Conservation (phyloP, 768 basidiomycete genomes). For the Panaeolus papilionaceus region DNA sequence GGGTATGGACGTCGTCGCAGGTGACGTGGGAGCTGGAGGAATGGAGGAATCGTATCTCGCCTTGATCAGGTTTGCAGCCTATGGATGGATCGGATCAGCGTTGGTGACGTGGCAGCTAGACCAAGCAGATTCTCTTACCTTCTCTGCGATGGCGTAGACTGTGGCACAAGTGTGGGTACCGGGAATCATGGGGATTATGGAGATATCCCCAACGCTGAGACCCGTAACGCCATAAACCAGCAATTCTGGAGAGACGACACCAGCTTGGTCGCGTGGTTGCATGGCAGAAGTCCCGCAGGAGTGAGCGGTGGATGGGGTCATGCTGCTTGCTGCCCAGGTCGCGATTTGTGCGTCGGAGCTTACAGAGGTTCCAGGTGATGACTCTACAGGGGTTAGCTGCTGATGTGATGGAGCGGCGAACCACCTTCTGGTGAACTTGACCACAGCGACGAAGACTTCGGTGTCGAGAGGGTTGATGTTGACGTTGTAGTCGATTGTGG, state of each 20-base stretch:
- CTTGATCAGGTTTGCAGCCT: slow-evolving; percentile 22
- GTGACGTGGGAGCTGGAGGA: slow-evolving; percentile 14
- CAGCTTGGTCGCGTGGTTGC: slow-evolving; percentile 17
- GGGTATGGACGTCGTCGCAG: neutral
- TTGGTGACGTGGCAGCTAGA: neutral
- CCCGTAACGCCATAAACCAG: slow-evolving; percentile 23
- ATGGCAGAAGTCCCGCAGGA: slow-evolving; percentile 18
- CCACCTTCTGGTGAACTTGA: slow-evolving; percentile 20
- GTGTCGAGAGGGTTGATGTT: slow-evolving; percentile 23
- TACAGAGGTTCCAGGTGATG: slow-evolving; percentile 14
- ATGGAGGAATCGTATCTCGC: slow-evolving; percentile 18
- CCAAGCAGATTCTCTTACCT: neutral
- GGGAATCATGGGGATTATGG: slow-evolving; percentile 23
- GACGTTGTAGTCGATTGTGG: slow-evolving; percentile 20
- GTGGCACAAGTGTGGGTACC: slow-evolving; percentile 20
- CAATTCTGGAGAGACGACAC: slow-evolving; percentile 19
- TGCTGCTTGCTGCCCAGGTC: slow-evolving; percentile 1
- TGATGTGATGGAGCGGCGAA: slow-evolving; percentile 10
- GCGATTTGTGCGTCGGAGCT: slow-evolving; percentile 17
- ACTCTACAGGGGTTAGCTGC: slow-evolving; percentile 17
- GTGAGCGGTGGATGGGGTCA: slow-evolving; percentile 14
- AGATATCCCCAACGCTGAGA: slow-evolving; percentile 22
- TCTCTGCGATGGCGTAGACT: slow-evolving; percentile 22
- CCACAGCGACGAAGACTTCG: slow-evolving; percentile 17
- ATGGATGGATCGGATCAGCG: neutral